Conservation (phyloP, 2,329 filamentous ascomycete genomes). For the Xylariaceae sp. region DNA sequence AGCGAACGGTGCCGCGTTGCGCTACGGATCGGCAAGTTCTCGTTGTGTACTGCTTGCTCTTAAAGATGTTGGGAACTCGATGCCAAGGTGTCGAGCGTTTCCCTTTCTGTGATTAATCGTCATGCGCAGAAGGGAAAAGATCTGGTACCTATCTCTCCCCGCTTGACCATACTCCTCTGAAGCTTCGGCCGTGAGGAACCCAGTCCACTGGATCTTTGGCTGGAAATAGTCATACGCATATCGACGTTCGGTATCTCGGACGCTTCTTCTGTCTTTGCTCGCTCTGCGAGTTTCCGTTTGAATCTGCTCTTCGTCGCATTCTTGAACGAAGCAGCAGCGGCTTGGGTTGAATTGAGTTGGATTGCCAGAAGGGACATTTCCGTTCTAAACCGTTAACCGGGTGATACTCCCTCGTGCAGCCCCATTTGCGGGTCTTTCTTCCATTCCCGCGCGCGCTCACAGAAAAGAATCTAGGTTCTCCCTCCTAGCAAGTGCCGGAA, state of each 20-base stretch:
- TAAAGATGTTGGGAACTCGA: constrained; percentile 8
- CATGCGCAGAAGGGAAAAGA: constrained; percentile 26
- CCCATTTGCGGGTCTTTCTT: not conserved
- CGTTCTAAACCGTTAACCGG: constrained; percentile 2
- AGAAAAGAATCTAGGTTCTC: constrained; percentile 1
- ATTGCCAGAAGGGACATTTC: constrained; percentile 1
- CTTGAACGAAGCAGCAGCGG: not conserved
- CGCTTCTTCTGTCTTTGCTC: not conserved
- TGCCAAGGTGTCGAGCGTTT: constrained; percentile 33
- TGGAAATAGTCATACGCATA: not conserved
- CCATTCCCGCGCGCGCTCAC: not conserved
- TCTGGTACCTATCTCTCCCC: constrained; percentile 26
- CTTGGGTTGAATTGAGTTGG: not conserved
- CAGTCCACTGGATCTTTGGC: constrained; percentile 11
- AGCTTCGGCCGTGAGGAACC: constrained; percentile 19
- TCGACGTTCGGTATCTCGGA: not conserved
- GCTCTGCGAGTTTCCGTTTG: not conserved
- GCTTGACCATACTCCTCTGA: constrained; percentile 18
- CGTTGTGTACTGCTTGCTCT: constrained; percentile 25
- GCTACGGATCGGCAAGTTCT: constrained; percentile 21
- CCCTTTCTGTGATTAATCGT: constrained; percentile 29
- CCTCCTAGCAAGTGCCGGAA: constrained; percentile 22
- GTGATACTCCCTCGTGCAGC: not conserved
- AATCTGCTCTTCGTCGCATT: constrained; percentile 5
- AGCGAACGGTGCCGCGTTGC: constrained; percentile 13